Evolutionary conservation across 345 rosid genomes (phyloP).

Genomic region (Excoecaria agallocha): DNA sequence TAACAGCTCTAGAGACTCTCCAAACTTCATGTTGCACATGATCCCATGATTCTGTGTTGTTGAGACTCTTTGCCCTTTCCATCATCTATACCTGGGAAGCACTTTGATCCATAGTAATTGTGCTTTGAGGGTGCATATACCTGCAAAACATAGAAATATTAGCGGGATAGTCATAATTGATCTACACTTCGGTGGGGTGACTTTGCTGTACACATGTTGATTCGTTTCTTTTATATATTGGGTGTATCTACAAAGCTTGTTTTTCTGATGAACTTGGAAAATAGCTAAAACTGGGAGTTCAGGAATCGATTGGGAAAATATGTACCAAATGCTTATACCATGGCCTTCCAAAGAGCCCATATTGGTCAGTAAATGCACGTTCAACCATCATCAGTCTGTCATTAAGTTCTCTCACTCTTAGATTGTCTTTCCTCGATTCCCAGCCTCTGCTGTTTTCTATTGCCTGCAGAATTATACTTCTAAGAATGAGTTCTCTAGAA

Average conservation of each 20-base stretch:
- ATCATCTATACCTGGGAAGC: constrained; percentile 78
- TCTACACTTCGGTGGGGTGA: neutral
- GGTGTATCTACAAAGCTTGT: neutral
- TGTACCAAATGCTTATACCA: constrained; percentile 83
- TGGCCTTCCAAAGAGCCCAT: constrained; percentile 62
- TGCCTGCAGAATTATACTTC: constrained; percentile 30
- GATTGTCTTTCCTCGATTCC: constrained; percentile 36
- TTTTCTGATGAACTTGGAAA: neutral
- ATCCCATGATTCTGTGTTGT: constrained; percentile 57
- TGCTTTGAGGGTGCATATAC: constrained; percentile 73
- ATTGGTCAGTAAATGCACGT: constrained; percentile 64
- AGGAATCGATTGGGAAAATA: neutral
- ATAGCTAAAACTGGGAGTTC: constrained; percentile 5
- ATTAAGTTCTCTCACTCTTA: constrained; percentile 56
- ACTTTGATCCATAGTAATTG: constrained; percentile 65
- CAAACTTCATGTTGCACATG: constrained; percentile 74
- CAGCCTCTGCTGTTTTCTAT: constrained; percentile 36
- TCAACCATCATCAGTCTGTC: constrained; percentile 84
- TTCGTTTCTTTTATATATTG: neutral
- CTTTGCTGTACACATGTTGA: neutral
- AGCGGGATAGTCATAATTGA: neutral
- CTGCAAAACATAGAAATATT: constrained; percentile 32
- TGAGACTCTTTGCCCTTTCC: constrained; percentile 53
- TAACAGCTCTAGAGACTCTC: constrained; percentile 72
- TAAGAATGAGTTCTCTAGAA: constrained; percentile 1